Evolutionary conservation across 73 alveolate genomes (phyloP).

Genomic region (Blepharisma stoltei): DNA sequence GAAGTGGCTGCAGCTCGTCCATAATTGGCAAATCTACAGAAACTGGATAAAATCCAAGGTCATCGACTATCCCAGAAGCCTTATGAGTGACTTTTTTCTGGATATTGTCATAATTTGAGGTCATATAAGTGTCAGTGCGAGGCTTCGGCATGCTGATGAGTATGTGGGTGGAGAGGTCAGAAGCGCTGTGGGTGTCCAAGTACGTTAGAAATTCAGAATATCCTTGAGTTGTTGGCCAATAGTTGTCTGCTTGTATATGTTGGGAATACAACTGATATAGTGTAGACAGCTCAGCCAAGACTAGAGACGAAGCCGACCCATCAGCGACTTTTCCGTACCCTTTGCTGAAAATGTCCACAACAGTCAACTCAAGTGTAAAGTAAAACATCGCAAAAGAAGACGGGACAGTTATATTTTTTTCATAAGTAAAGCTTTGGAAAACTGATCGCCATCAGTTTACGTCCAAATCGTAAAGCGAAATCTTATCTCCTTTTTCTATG

Average conservation of each 20-base stretch:
- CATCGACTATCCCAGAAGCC: conserved; percentile 53
- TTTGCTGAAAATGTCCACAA: neutral
- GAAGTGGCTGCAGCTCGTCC: conserved; percentile 42
- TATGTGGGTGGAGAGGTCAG: conserved; percentile 7
- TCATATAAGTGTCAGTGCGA: conserved; percentile 40
- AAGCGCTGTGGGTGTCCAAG: neutral
- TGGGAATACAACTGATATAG: too few relatives aligned
- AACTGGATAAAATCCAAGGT: conserved; percentile 70
- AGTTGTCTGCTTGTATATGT: too few relatives aligned
- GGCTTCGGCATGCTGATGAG: conserved; percentile 26
- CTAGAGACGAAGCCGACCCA: neutral
- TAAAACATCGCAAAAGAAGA: neutral
- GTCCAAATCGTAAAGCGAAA: neutral
- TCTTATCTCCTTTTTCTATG: neutral
- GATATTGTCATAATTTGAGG: conserved; percentile 57
- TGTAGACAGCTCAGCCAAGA: neutral
- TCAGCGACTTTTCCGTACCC: neutral
- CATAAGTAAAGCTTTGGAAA: neutral
- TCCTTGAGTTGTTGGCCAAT: too few relatives aligned
- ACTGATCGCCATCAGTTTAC: neutral
- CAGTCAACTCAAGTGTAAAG: neutral
- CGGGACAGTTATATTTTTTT: neutral
- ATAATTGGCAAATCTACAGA: conserved; percentile 53
- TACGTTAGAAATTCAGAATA: neutral
- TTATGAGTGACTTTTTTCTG: conserved; percentile 40